These are phyloP conservation scores for Phaseolus lunatus DNA, from an alignment of 306 rosid genomes.

Conservation along the genomic window DNA sequence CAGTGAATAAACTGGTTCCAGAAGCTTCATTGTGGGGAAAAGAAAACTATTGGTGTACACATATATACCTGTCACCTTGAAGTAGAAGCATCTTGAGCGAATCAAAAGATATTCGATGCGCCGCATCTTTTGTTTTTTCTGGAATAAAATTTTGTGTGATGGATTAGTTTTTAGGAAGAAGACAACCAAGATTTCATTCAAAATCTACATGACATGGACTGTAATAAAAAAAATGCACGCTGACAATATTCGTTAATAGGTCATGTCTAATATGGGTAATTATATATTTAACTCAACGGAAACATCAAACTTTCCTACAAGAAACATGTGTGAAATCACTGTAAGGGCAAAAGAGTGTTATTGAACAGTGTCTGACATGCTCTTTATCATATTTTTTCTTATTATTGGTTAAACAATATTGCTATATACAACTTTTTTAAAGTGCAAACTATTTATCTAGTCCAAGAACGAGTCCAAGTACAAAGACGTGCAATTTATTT, in stretches of 20 bases:
- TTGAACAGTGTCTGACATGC: too few species aligned
- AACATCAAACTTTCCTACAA: too few species aligned
- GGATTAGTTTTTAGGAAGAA: background rate
- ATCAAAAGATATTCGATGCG: slow-evolving; percentile 12
- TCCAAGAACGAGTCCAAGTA: background rate
- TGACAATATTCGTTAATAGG: background rate
- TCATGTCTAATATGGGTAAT: background rate
- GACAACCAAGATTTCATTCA: background rate
- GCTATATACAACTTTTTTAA: too few species aligned
- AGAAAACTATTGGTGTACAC: background rate
- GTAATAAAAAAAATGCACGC: background rate
- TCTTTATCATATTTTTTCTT: too few species aligned
- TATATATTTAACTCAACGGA: background rate
- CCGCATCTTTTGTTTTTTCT: background rate
- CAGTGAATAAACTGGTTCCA: background rate
- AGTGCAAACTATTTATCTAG: background rate
- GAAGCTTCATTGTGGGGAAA: background rate
- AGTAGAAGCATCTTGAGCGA: background rate
- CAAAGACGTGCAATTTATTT: background rate
- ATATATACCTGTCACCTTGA: background rate
- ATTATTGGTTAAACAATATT: too few species aligned
- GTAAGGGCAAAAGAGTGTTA: too few species aligned
- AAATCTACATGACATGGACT: background rate
- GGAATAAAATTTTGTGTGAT: background rate
- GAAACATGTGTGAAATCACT: too few species aligned